These are phyloP conservation scores for Senecio squalidus DNA, from an alignment of 140 eudicot species.

Conservation along the genomic window DNA sequence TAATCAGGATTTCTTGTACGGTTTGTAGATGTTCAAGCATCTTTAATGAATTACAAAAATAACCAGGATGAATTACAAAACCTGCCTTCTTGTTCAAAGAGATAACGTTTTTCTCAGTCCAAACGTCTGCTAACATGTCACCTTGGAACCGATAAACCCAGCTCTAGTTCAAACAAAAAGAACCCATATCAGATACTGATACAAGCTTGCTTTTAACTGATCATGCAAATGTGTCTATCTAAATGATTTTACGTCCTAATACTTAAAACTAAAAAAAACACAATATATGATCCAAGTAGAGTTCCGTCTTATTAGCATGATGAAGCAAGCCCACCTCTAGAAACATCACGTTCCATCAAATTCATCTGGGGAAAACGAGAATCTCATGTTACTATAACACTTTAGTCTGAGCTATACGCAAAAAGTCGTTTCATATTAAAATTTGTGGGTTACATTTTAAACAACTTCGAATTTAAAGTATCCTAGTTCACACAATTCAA, in stretches of 20 bases:
- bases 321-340: slow-evolving; percentile 51
- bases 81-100: slow-evolving; percentile 25
- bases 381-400: slow-evolving; percentile 37
- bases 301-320: slow-evolving; percentile 32
- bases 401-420: slow-evolving; percentile 23
- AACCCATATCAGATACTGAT: slow-evolving; percentile 37
- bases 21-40: slow-evolving; percentile 4
- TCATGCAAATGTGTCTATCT: background rate
- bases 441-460: background rate
- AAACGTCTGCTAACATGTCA: slow-evolving; percentile 43
- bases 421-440: slow-evolving; percentile 9
- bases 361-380: slow-evolving; percentile 79
- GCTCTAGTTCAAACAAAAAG: slow-evolving; percentile 54
- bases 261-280: background rate
- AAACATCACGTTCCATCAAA: slow-evolving; percentile 83
- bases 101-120: slow-evolving; percentile 17
- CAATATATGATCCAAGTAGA: slow-evolving; percentile 14
- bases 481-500: too few relatives aligned
- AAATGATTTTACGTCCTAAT: slow-evolving; percentile 9
- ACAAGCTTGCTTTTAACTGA: background rate
- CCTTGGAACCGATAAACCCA: slow-evolving; percentile 76
- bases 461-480: too few relatives aligned
- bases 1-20: background rate
- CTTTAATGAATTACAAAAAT: slow-evolving; percentile 15
- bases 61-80: slow-evolving; percentile 23